These are phyloP conservation scores for Diaporthe amygdali DNA, from an alignment of 2,329 filamentous ascomycete species.

Conservation along the genomic window DNA sequence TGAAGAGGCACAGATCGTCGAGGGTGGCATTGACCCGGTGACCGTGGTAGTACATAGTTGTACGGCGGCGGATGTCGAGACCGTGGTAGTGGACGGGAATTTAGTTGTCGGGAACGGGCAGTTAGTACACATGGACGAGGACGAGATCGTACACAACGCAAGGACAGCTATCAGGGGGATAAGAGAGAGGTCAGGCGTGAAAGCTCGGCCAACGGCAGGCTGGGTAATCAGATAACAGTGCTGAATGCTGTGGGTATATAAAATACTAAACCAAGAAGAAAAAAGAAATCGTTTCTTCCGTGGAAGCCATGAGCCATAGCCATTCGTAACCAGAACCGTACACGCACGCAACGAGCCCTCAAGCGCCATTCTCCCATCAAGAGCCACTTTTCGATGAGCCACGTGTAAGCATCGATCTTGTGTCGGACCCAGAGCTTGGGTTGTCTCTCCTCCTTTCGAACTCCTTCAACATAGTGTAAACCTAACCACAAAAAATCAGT, in stretches of 20 bases:
- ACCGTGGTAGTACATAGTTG: slow-evolving; percentile 37
- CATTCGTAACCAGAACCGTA: slow-evolving; percentile 2
- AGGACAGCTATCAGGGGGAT: neutral
- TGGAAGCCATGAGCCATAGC: slow-evolving; percentile 16
- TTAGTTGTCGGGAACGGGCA: slow-evolving; percentile 30
- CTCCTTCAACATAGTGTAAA: slow-evolving; percentile 18
- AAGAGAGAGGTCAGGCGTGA: slow-evolving; percentile 3
- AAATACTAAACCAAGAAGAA: slow-evolving; percentile 5
- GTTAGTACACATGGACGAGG: slow-evolving; percentile 31
- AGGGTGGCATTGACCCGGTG: slow-evolving; percentile 41
- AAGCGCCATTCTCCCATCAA: neutral
- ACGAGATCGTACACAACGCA: neutral
- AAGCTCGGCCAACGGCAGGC: slow-evolving; percentile 5
- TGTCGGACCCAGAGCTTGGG: neutral
- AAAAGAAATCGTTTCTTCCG: slow-evolving; percentile 15
- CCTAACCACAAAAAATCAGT: neutral
- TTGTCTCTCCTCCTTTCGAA: slow-evolving; percentile 10
- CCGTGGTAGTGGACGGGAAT: slow-evolving; percentile 34
- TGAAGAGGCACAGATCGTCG: slow-evolving; percentile 29
- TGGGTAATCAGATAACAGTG: slow-evolving; percentile 6
- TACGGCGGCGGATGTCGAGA: slow-evolving; percentile 31
- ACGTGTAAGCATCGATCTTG: neutral
- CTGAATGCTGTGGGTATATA: slow-evolving; percentile 5
- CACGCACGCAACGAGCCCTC: neutral
- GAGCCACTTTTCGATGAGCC: neutral